Conservation (phyloP, 805 yeast species). For the Sugiyamaella boreocaroliniensis region DNA sequence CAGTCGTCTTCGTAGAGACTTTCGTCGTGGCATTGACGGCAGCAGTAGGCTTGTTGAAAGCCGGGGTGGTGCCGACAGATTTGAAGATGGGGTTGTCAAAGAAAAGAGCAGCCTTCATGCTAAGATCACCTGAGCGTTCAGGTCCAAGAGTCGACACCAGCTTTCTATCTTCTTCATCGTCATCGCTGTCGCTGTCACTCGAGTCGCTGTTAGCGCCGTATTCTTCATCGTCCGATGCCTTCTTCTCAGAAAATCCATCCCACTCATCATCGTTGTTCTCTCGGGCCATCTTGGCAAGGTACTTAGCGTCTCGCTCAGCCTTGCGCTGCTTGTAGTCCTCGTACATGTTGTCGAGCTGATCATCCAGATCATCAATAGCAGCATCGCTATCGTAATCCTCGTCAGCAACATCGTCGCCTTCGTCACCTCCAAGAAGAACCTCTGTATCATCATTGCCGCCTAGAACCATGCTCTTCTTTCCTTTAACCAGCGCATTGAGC, state of each 20-base stretch:
- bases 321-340: conserved; percentile 47
- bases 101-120: conserved; percentile 33
- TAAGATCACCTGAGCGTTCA: conserved; percentile 22
- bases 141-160: conserved; percentile 17
- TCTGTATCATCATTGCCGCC: conserved; percentile 27
- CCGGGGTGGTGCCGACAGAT: conserved; percentile 12
- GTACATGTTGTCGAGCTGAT: conserved; percentile 79
- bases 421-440: conserved; percentile 18
- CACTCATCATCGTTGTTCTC: conserved; percentile 31
- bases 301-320: conserved; percentile 40
- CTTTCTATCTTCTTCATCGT: conserved; percentile 16
- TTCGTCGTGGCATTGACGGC: conserved; percentile 16
- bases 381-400: conserved; percentile 31
- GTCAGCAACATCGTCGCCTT: conserved; percentile 29
- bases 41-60: background rate
- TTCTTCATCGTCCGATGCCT: conserved; percentile 22
- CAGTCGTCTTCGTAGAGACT: conserved; percentile 14
- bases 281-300: conserved; percentile 45
- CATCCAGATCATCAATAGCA: conserved; percentile 57
- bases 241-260: conserved; percentile 30
- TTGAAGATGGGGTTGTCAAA: conserved; percentile 34
- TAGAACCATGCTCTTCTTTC: conserved; percentile 47
- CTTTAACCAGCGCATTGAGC: conserved; percentile 62
- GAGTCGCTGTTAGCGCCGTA: conserved; percentile 16
- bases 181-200: conserved; percentile 18